Percentiles rank a stretch among this genome's conserved stretches.
Conservation (phyloP, 2,329 filamentous ascomycete genomes). For the Colletotrichum viniferum region DNA sequence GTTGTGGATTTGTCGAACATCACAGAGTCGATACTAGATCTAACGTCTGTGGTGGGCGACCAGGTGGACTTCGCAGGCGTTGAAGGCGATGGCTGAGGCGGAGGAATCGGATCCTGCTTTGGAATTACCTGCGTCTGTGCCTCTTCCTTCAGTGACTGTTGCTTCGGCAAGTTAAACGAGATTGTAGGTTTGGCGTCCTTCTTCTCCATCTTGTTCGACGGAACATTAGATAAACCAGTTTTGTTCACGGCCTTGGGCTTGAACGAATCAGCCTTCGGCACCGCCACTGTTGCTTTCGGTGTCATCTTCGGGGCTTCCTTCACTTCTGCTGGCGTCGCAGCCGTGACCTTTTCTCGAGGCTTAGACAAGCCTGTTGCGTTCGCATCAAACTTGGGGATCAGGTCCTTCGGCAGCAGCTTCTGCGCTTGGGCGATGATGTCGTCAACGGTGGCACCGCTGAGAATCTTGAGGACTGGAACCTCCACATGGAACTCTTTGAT, state of each 20-base stretch:
- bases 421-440: not conserved
- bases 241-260: not conserved
- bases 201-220: not conserved
- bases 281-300: rapidly evolving
- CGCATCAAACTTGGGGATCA: not conserved
- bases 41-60: not conserved
- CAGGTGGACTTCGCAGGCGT: not conserved
- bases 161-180: not conserved
- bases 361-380: not conserved
- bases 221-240: rapidly evolving
- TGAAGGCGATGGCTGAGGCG: not conserved
- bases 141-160: not conserved
- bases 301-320: rapidly evolving
- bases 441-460: constrained; percentile 32
- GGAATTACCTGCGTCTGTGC: not conserved
- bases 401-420: not conserved
- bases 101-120: rapidly evolving
- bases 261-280: not conserved
- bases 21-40: not conserved
- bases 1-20: not conserved
- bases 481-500: constrained; percentile 45
- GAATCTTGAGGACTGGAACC: constrained; percentile 49
- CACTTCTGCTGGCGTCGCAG: rapidly evolving
- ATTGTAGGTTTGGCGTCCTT: not conserved
- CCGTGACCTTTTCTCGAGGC: not conserved